These are phyloP conservation scores for Phoma sp. DNA, from an alignment of 2,329 filamentous ascomycete genomes.

Conservation along the genomic window DNA sequence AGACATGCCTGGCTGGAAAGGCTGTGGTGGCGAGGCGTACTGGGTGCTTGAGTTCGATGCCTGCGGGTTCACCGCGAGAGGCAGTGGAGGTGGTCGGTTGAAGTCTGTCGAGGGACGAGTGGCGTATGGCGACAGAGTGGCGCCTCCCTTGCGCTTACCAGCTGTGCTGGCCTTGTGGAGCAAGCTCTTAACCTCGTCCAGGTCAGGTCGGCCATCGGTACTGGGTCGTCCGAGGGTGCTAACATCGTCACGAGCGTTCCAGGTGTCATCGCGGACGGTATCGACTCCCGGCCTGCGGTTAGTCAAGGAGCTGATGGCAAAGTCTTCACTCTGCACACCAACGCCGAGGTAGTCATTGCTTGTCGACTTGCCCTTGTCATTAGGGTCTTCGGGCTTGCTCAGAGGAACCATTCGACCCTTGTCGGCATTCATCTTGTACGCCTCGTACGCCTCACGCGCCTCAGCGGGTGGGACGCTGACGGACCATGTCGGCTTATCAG, in stretches of 20 bases:
- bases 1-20: constrained; percentile 24
- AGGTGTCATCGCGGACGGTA: constrained; percentile 55
- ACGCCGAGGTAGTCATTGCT: constrained; percentile 45
- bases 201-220: constrained; percentile 51
- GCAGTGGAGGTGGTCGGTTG: constrained; percentile 38
- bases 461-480: constrained; percentile 76
- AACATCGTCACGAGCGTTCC: constrained; percentile 50
- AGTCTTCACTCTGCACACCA: constrained; percentile 39
- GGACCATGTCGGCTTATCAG: constrained; percentile 79
- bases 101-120: constrained; percentile 28
- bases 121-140: constrained; percentile 34
- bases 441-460: constrained; percentile 68
- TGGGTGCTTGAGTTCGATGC: constrained; percentile 19
- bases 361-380: constrained; percentile 40
- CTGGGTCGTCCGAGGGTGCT: constrained; percentile 51
- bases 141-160: constrained; percentile 52
- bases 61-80: constrained; percentile 34
- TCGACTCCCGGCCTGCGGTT: constrained; percentile 53
- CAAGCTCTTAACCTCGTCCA: constrained; percentile 57
- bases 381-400: constrained; percentile 37
- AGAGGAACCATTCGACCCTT: constrained; percentile 70
- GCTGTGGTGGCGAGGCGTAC: constrained; percentile 33
- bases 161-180: constrained; percentile 54
- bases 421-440: constrained; percentile 61
- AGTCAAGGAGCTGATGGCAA: constrained; percentile 56